Percentiles rank a stretch among this genome's conserved stretches.
Evolutionary conservation across 176 grass and related monocot species (phyloP).

Genomic region (Oryza australiensis): DNA sequence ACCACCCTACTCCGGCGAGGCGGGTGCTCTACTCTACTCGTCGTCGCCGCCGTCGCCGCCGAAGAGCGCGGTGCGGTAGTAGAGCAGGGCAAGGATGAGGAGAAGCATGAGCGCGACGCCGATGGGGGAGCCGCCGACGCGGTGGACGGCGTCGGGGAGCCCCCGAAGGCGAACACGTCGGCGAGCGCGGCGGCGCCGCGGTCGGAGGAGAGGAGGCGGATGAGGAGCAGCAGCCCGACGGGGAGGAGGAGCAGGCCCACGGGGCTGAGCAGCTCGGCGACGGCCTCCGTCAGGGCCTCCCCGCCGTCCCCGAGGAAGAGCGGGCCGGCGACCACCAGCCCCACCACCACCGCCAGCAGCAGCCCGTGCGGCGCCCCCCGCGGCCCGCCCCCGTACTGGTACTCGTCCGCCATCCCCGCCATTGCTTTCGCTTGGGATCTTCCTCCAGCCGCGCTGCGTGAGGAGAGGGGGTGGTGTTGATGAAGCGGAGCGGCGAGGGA

Average conservation of each 20-base stretch:
- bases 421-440: neutral
- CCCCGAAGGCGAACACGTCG: slow-evolving; percentile 54
- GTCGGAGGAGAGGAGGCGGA: slow-evolving; percentile 76
- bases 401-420: slow-evolving; percentile 32
- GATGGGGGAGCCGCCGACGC: slow-evolving; percentile 63
- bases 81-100: slow-evolving; percentile 75
- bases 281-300: slow-evolving; percentile 48
- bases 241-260: slow-evolving; percentile 74
- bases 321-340: slow-evolving; percentile 56
- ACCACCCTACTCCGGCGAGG: neutral
- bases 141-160: slow-evolving; percentile 74
- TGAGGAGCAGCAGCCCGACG: slow-evolving; percentile 53
- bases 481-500: neutral
- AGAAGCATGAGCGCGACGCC: slow-evolving; percentile 63
- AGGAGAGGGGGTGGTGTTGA: neutral
- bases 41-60: slow-evolving; percentile 49
- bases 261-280: slow-evolving; percentile 61
- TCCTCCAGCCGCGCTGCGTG: neutral
- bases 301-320: slow-evolving; percentile 66
- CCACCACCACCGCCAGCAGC: slow-evolving; percentile 63
- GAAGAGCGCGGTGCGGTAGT: slow-evolving; percentile 62
- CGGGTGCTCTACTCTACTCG: slow-evolving; percentile 2
- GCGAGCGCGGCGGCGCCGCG: slow-evolving; percentile 54
- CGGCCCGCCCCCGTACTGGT: slow-evolving; percentile 41
- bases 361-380: slow-evolving; percentile 60